Base-by-base conservation (phyloP, 2,329 filamentous ascomycete species). In the Aspergillus clavatus region DNA sequence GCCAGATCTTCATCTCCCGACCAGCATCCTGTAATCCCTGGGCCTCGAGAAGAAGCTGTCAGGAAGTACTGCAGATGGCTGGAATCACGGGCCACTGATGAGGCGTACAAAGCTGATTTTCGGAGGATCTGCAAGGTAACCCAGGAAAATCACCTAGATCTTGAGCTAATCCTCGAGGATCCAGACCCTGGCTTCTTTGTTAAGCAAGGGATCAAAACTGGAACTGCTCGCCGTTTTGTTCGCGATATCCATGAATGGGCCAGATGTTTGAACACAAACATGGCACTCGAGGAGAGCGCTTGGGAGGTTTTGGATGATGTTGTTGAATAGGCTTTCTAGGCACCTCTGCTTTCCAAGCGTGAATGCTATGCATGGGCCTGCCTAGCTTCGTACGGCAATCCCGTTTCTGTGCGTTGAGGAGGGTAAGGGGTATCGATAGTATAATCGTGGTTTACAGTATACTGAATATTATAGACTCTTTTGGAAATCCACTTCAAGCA, bases 121-220 rank as follows among this genome's bases (percentile, higher is more conserved):
- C 29, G 43, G 37, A 59, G 59, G 42, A 56, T 52, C 33, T 51
- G 55, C 38, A 47, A 61, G 52, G 38, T 58, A n/a, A 53, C 54
- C 29, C 40, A 56, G n/a, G 45, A 47, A 37, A 38, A 60, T 31
- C 33, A 44, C 42, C 44, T 60, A 26, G 54, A 59, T 48, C 46
- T 64, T 11, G 48, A 65, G 50, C 59, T 57, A 47, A 50, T 68
- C 24, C 47, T 53, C 45, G 35, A 58, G 12, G 57, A 67, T 46
- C 56, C 56, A 53, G 47, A 68, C 40, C 41, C 52, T 38, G 42
- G 50, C 18, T 67, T 67, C 45, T 63, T 64, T 40, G 52, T 61
- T 40, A 43, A 57, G 26, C 50, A 50, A 37, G 62, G 58, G 3
- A 48, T 69, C 27, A 64, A 60, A 45, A 50, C 43, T 21, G 59